Evolutionary conservation across 805 yeast species (phyloP), one percentile per base, ranked within the genome.

Genomic region (Candida tammaniensis): DNA sequence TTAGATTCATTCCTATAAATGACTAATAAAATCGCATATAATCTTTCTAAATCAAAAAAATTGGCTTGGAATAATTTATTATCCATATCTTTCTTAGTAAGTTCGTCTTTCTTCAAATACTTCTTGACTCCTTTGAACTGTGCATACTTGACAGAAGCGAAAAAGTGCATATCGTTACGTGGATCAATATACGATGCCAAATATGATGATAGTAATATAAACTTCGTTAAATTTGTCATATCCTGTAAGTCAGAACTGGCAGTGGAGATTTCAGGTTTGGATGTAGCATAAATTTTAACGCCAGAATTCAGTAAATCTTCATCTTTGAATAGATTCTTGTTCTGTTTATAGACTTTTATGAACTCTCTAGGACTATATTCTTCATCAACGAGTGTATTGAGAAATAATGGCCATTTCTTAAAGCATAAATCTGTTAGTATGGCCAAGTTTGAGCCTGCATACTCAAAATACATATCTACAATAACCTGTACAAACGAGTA

Each of bases 181-280:
- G 82, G 78, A 19, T 82, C 84, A 36, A 78, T 76, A 51, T 75
- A 84, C 0, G 96, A 86, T 1, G 95, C 94, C 30, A 88, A 60
- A 54, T 83, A 89, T 1, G 95, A 80, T 1, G 96, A 86, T 20
- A 87, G 72, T 11, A 88, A 57, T n/a, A 89, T 58, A 50, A 74
- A 86, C 50, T 85, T 83, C 2, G 91, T 73, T 31, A 75, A 70
- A 7, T 51, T 52, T 0, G 89, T 78, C 26, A 85, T 59, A 43
- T 79, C 81, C 33, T 68, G 47, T 11, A 55, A 49, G 13, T 48
- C 42, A 7, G 45, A 46, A 18, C 38, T 36, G 1, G 49, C 43
- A n/a, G 48, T 38, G 4, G 39, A 28, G 9, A 33, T 35, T 31
- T 57, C 65, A 7, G 44, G 51, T 23, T 47, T 44, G 6, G 43